These are phyloP conservation scores for Amylostereum chailletii DNA, from an alignment of 1,284 basidiomycete species.

Conservation along the genomic window DNA sequence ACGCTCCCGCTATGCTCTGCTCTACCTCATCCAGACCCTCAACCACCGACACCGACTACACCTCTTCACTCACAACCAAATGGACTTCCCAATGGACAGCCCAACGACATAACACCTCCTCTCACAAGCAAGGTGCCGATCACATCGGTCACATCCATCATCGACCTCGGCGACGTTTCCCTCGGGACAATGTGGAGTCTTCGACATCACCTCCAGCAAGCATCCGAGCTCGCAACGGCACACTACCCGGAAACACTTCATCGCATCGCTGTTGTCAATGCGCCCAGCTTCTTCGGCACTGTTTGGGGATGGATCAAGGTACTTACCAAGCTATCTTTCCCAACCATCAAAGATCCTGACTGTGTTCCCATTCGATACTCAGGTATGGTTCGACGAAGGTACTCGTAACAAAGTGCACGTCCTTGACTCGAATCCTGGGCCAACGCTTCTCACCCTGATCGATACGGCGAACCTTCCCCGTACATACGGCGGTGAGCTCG, in stretches of 20 bases:
- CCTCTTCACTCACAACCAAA: background rate
- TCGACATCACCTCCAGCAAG: slow-evolving; percentile 63
- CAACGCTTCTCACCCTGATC: slow-evolving; percentile 43
- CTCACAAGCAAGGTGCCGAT: slow-evolving; percentile 29
- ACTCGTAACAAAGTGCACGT: slow-evolving; percentile 67
- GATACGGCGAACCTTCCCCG: slow-evolving; percentile 49
- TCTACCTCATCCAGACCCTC: slow-evolving; percentile 38
- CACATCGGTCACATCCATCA: slow-evolving; percentile 60
- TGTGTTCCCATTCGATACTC: slow-evolving; percentile 6
- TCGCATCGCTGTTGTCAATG: slow-evolving; percentile 61
- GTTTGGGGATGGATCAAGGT: slow-evolving; percentile 77
- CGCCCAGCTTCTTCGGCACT: slow-evolving; percentile 69
- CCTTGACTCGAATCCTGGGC: slow-evolving; percentile 46
- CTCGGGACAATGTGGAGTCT: slow-evolving; percentile 60
- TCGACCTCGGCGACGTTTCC: slow-evolving; percentile 59
- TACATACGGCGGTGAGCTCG: slow-evolving; percentile 57
- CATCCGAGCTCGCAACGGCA: slow-evolving; percentile 62
- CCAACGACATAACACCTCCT: background rate
- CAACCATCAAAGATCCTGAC: background rate
- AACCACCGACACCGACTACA: background rate
- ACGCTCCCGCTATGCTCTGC: slow-evolving; percentile 55
- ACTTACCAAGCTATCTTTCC: slow-evolving; percentile 7
- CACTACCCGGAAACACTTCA: slow-evolving; percentile 73
- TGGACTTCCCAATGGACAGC: background rate
- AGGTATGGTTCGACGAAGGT: slow-evolving; percentile 71